phyloP scores from a whole-genome alignment of 768 basidiomycete genomes.

The Neoboletus magnificus region DNA sequence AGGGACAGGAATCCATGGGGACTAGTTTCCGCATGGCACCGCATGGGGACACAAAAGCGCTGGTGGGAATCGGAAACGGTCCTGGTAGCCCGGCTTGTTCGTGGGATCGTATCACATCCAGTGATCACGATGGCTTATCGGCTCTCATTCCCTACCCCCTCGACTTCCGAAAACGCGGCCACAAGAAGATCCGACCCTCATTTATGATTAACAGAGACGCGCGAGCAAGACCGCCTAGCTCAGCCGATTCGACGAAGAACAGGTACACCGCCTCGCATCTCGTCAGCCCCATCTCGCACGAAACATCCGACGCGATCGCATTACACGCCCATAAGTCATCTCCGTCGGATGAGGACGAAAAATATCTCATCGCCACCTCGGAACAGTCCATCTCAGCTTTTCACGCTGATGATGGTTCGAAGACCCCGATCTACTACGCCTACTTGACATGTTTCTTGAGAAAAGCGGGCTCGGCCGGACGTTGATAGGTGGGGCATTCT shows the following conservation, averaged over 20 bases:
- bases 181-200: slow-evolving; percentile 94
- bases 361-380: slow-evolving; percentile 98
- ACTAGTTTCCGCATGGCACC: too few species aligned
- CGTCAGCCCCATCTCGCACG: not conserved
- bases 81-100: too few species aligned
- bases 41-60: too few species aligned
- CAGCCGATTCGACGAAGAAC: slow-evolving; percentile 96
- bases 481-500: slow-evolving; percentile 99
- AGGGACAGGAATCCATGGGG: too few species aligned
- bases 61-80: too few species aligned
- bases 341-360: slow-evolving; percentile 91
- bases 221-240: slow-evolving; percentile 99
- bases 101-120: too few species aligned
- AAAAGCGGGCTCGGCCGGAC: slow-evolving; percentile 95
- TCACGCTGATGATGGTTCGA: slow-evolving; percentile 97
- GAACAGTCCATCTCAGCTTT: slow-evolving; percentile 98
- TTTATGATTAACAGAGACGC: slow-evolving; percentile 97
- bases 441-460: slow-evolving; percentile 98
- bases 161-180: slow-evolving; percentile 79
- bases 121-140: too few species aligned
- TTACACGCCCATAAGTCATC: slow-evolving; percentile 53
- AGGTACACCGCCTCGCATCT: slow-evolving; percentile 45
- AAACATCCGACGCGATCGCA: not conserved
- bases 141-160: slow-evolving; percentile 93
- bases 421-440: slow-evolving; percentile 83